Base-by-base conservation (phyloP, 2,329 filamentous ascomycete genomes). In the Xylaria sp. region DNA sequence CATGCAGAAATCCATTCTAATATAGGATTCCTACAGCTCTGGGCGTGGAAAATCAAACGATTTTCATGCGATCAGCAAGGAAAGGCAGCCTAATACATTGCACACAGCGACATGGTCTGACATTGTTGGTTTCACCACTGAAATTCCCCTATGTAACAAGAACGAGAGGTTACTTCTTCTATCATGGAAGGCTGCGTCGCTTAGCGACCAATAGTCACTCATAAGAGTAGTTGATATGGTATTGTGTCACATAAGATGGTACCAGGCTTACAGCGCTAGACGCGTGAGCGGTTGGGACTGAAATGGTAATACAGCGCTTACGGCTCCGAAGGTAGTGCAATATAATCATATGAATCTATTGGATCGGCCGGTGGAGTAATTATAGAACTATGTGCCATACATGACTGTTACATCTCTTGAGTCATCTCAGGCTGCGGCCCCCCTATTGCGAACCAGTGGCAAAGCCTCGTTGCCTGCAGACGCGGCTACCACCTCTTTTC, bases 361-460 rank as follows among this genome's bases (percentile, higher is more conserved):
- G 33, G 11, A 13, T 28, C 17, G 20, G 23, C 5, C 4, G 38
- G 11, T 42, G 33, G 23, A 40, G n/a, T 10, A 31, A 53, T 28
- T 36, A 44, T 31, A 53, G 36, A 11, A 38, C n/a, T 11, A 28
- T 53, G 28, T 44, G 26, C 33, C 44, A 31, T 59, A n/a, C 38
- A 53, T 59, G 36, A 42, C 28, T 28, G 63, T 54, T 60, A 31
- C 63, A 63, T 54, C 28, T 17, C 28, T 40, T 2, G n/a, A 38
- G 59, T 31, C 36, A 28, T 11, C 26, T 33, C 26, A 53, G 31
- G 26, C 15, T 58, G 31, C 20, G 15, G 28, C 40, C 36, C 36
- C 59, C 59, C n/a, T 36, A 54, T 42, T 59, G 59, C n/a, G 59
- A 59, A 36, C 38, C 46, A 33, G 49, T 44, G 17, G 10, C 26